phyloP scores from a whole-genome alignment of 2,329 filamentous ascomycete genomes.

The Aphanoascus verrucosus region DNA sequence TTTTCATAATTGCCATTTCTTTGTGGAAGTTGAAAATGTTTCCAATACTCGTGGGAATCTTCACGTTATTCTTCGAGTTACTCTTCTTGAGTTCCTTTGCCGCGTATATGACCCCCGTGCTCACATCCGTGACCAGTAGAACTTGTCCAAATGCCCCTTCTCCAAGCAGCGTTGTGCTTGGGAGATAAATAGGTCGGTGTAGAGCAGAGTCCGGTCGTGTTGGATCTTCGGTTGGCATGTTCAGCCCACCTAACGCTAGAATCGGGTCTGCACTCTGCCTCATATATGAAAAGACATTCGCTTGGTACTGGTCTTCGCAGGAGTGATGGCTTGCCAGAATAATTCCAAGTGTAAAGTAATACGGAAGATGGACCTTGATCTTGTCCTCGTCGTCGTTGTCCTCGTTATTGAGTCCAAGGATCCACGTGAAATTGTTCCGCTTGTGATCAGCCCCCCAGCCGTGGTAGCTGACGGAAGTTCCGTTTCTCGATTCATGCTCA shows the following conservation, averaged over 20 bases:
- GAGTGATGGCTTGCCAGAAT: background rate
- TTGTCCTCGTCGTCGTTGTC: background rate
- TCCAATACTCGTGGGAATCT: no score
- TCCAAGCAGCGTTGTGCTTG: background rate
- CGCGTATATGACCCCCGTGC: constrained; percentile 13
- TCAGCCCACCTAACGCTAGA: background rate
- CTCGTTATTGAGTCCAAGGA: background rate
- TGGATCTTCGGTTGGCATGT: background rate
- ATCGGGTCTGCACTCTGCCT: background rate
- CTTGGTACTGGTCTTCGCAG: constrained; percentile 8
- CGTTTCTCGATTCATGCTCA: constrained; percentile 10
- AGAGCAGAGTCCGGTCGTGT: constrained; percentile 1
- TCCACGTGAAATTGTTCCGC: constrained; percentile 14
- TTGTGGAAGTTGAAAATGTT: background rate
- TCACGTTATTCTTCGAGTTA: background rate
- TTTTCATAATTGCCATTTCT: constrained; percentile 15
- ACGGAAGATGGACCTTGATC: constrained; percentile 10
- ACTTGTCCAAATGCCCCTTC: constrained; percentile 12
- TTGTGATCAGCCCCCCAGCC: constrained; percentile 4
- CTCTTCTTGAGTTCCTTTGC: constrained; percentile 8
- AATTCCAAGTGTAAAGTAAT: background rate
- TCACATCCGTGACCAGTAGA: constrained; percentile 9
- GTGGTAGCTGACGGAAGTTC: constrained; percentile 14
- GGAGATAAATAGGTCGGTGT: constrained; percentile 13
- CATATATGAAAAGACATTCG: constrained; percentile 8